phyloP scores from a whole-genome alignment of 164 flowering plant genomes.

The Sedum album region DNA sequence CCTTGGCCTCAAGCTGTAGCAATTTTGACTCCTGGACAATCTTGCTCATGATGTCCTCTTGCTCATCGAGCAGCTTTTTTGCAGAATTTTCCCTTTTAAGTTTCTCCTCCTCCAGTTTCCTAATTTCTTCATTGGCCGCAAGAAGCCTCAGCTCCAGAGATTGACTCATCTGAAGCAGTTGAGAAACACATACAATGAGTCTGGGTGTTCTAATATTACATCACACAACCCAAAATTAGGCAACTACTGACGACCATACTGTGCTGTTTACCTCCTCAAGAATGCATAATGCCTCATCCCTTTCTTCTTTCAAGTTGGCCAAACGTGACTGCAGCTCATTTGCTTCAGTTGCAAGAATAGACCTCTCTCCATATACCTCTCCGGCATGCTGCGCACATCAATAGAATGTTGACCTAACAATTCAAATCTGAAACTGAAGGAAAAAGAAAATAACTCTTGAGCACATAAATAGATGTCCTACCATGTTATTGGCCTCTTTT shows the following conservation, averaged over 20 bases:
- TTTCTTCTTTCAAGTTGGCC: conserved; percentile 53
- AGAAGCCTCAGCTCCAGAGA: conserved; percentile 50
- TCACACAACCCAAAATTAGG: too few species aligned
- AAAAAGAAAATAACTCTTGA: not conserved
- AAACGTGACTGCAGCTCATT: conserved; percentile 79
- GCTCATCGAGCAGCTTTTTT: conserved; percentile 36
- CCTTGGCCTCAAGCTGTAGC: conserved; percentile 64
- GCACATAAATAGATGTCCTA: conserved; percentile 11
- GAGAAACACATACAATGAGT: not conserved
- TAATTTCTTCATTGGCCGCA: conserved; percentile 44
- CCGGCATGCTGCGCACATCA: conserved; percentile 95
- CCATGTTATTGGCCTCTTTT: conserved; percentile 84
- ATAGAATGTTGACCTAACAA: not conserved
- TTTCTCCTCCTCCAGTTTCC: conserved; percentile 52
- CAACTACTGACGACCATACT: too few species aligned
- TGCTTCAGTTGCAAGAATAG: conserved; percentile 80
- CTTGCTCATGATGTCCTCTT: conserved; percentile 57
- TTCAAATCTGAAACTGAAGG: not conserved
- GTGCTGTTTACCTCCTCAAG: conserved; percentile 60
- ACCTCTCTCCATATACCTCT: conserved; percentile 83
- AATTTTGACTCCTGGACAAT: conserved; percentile 63
- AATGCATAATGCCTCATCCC: conserved; percentile 56
- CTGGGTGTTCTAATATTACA: not conserved
- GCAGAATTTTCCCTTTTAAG: conserved; percentile 52
- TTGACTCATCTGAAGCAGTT: conserved; percentile 45